Conservation (phyloP, 1,284 basidiomycete species). For the Fomitopsis pinicola region DNA sequence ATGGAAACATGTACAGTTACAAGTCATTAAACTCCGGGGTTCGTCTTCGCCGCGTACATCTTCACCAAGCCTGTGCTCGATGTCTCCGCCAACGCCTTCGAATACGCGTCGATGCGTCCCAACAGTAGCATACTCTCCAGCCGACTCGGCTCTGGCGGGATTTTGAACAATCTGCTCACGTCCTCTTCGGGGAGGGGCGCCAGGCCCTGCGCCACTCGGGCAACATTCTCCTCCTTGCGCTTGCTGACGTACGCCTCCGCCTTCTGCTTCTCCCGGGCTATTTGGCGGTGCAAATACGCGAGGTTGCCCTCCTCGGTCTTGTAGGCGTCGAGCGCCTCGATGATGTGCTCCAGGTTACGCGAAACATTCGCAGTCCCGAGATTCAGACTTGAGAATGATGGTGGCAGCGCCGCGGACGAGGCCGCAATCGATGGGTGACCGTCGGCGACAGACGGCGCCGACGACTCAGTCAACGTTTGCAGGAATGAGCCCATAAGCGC, state of each 20-base stretch:
- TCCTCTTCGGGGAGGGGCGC: constrained; percentile 87
- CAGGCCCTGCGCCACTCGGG: constrained; percentile 80
- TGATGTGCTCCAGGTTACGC: constrained; percentile 75
- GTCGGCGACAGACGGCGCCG: constrained; percentile 31
- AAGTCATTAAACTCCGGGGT: constrained; percentile 18
- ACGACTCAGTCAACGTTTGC: constrained; percentile 51
- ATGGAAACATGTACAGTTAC: background rate
- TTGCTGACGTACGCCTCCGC: constrained; percentile 82
- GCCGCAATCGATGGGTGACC: constrained; percentile 35
- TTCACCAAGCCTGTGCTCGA: constrained; percentile 70
- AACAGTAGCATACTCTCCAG: constrained; percentile 85
- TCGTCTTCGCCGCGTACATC: constrained; percentile 66
- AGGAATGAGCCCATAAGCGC: constrained; percentile 86
- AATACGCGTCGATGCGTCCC: constrained; percentile 85
- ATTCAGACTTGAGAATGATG: constrained; percentile 58
- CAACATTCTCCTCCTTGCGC: constrained; percentile 87
- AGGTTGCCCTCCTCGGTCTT: constrained; percentile 92
- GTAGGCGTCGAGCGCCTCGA: constrained; percentile 83
- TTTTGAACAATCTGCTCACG: constrained; percentile 79
- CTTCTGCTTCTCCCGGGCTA: constrained; percentile 82
- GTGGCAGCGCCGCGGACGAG: constrained; percentile 38
- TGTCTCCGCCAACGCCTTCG: constrained; percentile 70
- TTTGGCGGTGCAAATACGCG: constrained; percentile 89
- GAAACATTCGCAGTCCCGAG: constrained; percentile 57
- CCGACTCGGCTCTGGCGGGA: constrained; percentile 86